A percentile compares a stretch with the other conserved stretches of the same genome.
Conservation (phyloP, 1,139 yeast genomes). For the Oligophagozyma castellii region DNA sequence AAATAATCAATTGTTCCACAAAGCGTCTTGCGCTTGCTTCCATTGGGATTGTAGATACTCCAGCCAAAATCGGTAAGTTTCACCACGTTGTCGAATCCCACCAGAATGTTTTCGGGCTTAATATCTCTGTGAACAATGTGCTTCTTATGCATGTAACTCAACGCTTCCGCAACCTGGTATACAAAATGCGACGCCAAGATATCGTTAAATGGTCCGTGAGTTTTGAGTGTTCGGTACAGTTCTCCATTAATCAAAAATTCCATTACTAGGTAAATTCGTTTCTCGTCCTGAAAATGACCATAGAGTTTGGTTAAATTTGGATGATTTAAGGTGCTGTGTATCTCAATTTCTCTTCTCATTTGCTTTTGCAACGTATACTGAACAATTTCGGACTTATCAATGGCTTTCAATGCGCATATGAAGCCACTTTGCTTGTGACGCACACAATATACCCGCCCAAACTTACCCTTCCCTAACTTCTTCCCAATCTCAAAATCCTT, state of each 20-base stretch:
- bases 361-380: constrained; percentile 75
- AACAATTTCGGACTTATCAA: constrained; percentile 69
- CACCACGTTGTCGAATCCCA: constrained; percentile 58
- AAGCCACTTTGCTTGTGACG: constrained; percentile 62
- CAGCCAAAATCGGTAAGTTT: constrained; percentile 93
- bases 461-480: constrained; percentile 82
- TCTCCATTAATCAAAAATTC: constrained; percentile 87
- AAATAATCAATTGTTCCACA: constrained; percentile 93
- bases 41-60: constrained; percentile 59
- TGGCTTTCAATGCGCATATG: constrained; percentile 80
- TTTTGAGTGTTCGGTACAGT: constrained; percentile 57
- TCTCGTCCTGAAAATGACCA: constrained; percentile 74
- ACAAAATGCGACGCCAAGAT: constrained; percentile 65
- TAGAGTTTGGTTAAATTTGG: constrained; percentile 66
- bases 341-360: constrained; percentile 81
- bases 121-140: constrained; percentile 82
- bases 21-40: constrained; percentile 54
- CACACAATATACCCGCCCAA: constrained; percentile 87
- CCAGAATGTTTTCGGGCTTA: constrained; percentile 79
- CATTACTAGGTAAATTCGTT: constrained; percentile 66
- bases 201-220: constrained; percentile 55
- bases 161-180: constrained; percentile 70
- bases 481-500: constrained; percentile 78
- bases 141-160: constrained; percentile 60
- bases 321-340: constrained; percentile 67